A percentile compares a stretch with the other conserved stretches of the same genome.
phyloP scores from a whole-genome alignment of 2,329 filamentous ascomycete genomes.

The Stromatinia cepivora region DNA sequence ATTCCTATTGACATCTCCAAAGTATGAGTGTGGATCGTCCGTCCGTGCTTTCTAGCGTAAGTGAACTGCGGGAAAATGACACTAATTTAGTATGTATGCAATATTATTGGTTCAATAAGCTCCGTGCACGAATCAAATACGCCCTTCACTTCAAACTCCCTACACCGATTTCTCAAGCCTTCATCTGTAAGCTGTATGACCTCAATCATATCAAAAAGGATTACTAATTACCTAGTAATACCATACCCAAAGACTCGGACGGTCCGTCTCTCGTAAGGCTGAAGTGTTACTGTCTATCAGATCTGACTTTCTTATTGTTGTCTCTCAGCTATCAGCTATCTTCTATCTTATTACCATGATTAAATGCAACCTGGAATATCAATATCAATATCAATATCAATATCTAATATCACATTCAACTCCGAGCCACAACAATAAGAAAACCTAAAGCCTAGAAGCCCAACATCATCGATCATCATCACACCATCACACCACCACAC shows the following conservation, averaged over 20 bases:
- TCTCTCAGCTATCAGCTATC: no score
- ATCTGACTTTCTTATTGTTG: neutral
- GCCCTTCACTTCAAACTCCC: neutral
- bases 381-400: no score
- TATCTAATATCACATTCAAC: neutral
- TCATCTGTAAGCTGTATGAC: neutral
- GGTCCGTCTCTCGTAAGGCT: neutral
- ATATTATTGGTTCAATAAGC: neutral
- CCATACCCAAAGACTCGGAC: neutral
- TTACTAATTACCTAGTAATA: neutral
- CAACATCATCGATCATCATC: slow-evolving; percentile 2
- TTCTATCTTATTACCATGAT: no score
- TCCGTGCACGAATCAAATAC: neutral
- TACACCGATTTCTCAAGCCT: slow-evolving; percentile 7
- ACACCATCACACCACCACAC: neutral
- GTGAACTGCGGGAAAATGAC: neutral
- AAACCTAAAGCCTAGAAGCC: neutral
- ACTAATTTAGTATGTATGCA: neutral
- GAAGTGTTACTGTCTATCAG: neutral
- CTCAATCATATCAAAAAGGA: neutral
- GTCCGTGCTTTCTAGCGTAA: neutral
- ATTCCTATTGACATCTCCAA: neutral
- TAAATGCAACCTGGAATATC: neutral
- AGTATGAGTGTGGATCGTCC: neutral
- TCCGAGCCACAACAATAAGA: neutral